Evolutionary conservation across 2,329 filamentous ascomycete genomes (phyloP).

Genomic region (Ceratocystis papillata): DNA sequence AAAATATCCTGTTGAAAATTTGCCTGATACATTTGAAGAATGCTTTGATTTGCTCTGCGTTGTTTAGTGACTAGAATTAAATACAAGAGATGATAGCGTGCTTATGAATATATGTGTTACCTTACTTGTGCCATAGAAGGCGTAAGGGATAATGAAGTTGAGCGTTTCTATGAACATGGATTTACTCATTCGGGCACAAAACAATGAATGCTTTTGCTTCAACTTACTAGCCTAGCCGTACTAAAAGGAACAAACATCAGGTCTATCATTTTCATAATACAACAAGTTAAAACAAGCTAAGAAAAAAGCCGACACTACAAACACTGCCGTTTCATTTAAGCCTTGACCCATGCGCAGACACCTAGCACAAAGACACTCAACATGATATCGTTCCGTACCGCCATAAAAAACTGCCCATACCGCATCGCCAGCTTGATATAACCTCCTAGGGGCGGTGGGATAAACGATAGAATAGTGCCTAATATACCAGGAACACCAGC

Average conservation of each 20-base stretch:
- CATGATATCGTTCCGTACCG: conserved; percentile 62
- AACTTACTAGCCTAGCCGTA: too few relatives aligned
- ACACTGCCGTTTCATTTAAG: background rate
- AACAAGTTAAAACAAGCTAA: background rate
- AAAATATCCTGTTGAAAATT: conserved; percentile 14
- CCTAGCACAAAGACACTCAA: conserved; percentile 67
- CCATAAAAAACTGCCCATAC: conserved; percentile 61
- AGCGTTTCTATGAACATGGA: too few relatives aligned
- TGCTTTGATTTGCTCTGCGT: background rate
- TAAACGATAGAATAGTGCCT: conserved; percentile 51
- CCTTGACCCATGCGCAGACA: conserved; percentile 39
- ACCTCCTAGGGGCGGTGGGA: conserved; percentile 53
- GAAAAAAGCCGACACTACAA: background rate
- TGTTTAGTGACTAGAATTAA: background rate
- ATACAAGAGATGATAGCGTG: background rate
- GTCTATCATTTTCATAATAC: too few relatives aligned
- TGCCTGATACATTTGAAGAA: background rate
- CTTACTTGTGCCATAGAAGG: too few relatives aligned
- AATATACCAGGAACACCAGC: conserved; percentile 36
- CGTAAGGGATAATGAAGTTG: too few relatives aligned
- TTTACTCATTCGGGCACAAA: too few relatives aligned
- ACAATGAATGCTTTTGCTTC: too few relatives aligned
- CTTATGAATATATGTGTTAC: too few relatives aligned
- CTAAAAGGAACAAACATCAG: too few relatives aligned
- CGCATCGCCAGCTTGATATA: conserved; percentile 51